Evolutionary conservation across 2,329 filamentous ascomycete genomes (phyloP).

Genomic region (Gaeumannomyces sp.): DNA sequence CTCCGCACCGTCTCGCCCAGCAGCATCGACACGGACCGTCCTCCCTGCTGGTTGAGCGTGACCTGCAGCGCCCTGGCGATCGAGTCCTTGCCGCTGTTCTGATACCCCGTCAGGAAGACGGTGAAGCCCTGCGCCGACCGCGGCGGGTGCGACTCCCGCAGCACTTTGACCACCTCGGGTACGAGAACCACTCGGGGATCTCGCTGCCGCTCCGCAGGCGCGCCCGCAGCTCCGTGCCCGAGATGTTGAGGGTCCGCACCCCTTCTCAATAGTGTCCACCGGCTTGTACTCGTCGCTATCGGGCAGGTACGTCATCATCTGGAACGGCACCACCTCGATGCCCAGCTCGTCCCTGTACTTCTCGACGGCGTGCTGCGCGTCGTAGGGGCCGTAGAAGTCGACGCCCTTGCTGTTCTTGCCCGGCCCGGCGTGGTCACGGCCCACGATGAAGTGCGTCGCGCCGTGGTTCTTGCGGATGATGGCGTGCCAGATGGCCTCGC

Average conservation of each 20-base stretch:
- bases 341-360: slow-evolving; percentile 95
- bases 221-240: slow-evolving; percentile 82
- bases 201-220: slow-evolving; percentile 86
- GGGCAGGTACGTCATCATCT: slow-evolving; percentile 98
- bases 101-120: slow-evolving; percentile 94
- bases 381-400: slow-evolving; percentile 97
- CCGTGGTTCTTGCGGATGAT: slow-evolving; percentile 99
- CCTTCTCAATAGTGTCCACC: slow-evolving; percentile 79
- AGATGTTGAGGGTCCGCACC: slow-evolving; percentile 81
- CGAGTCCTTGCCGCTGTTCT: slow-evolving; percentile 95
- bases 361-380: slow-evolving; percentile 92
- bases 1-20: slow-evolving; percentile 91
- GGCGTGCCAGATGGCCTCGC: slow-evolving; percentile 98
- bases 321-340: slow-evolving; percentile 98
- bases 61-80: slow-evolving; percentile 93
- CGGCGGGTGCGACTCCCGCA: slow-evolving; percentile 92
- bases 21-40: slow-evolving; percentile 87
- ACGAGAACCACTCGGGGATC: slow-evolving; percentile 99
- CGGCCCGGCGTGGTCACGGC: slow-evolving; percentile 94
- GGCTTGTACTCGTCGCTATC: slow-evolving; percentile 96
- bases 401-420: slow-evolving; percentile 97
- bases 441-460: slow-evolving; percentile 98
- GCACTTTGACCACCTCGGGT: slow-evolving; percentile 94
- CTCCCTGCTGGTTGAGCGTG: slow-evolving; percentile 95
- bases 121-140: slow-evolving; percentile 93